Evolutionary conservation across 225 moss, liverwort and hornwort species (phyloP).

Genomic region (Neckera pumila): DNA sequence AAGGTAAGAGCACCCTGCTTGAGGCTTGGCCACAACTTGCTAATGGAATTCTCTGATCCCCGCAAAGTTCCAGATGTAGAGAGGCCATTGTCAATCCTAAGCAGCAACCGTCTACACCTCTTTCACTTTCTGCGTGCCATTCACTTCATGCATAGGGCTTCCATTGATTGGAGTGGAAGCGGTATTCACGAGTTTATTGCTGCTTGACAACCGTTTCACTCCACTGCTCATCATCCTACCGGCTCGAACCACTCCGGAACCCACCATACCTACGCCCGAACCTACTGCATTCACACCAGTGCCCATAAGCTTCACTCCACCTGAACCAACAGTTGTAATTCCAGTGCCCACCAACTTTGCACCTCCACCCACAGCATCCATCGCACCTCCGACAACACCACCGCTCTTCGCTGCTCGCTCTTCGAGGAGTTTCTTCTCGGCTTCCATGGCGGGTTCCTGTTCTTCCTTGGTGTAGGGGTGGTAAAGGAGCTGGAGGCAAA

Average conservation of each 20-base stretch:
- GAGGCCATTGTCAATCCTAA: not conserved
- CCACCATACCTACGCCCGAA: constrained; percentile 61
- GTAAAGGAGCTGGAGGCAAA: constrained; percentile 43
- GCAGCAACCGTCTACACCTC: constrained; percentile 10
- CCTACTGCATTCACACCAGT: constrained; percentile 46
- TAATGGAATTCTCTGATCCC: not conserved
- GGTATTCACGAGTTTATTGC: constrained; percentile 33
- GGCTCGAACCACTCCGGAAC: constrained; percentile 57
- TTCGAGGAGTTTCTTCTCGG: constrained; percentile 33
- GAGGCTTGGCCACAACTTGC: no score
- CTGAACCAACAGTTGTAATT: constrained; percentile 40
- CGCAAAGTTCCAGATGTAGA: not conserved
- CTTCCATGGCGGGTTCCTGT: constrained; percentile 59
- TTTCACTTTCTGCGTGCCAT: constrained; percentile 30
- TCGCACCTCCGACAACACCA: constrained; percentile 54
- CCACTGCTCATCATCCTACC: constrained; percentile 56
- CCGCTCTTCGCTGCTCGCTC: constrained; percentile 25
- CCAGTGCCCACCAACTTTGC: constrained; percentile 57
- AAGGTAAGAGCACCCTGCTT: not conserved
- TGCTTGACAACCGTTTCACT: constrained; percentile 42
- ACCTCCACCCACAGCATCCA: constrained; percentile 73
- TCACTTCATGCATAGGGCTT: constrained; percentile 41
- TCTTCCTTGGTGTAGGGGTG: constrained; percentile 66
- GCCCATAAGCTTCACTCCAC: constrained; percentile 45
- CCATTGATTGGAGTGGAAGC: constrained; percentile 30